Conservation (phyloP, 176 grass and related monocot species). For the Ananas comosus region DNA sequence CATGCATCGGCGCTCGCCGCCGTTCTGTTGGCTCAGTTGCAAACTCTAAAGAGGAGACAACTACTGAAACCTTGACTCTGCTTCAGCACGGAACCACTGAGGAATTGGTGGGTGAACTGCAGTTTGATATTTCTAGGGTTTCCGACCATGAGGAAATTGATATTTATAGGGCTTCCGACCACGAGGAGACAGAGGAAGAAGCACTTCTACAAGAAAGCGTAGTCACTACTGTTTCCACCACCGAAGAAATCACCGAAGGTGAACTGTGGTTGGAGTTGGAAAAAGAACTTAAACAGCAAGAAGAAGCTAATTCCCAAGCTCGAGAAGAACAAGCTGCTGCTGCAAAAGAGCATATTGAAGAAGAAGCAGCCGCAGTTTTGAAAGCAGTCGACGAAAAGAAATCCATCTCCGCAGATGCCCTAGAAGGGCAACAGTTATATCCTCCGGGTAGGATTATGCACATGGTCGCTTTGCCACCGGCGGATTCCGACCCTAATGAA, state of each 20-base stretch:
- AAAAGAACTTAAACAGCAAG: conserved; percentile 51
- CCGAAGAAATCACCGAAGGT: conserved; percentile 57
- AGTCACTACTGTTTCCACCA: conserved; percentile 34
- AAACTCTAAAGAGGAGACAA: conserved; percentile 42
- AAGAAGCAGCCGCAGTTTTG: conserved; percentile 34
- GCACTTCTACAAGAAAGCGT: conserved; percentile 46
- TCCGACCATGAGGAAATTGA: conserved; percentile 37
- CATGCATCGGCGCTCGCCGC: conserved; percentile 87
- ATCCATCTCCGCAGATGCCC: conserved; percentile 37
- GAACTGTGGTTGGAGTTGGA: conserved; percentile 80
- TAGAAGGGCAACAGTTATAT: conserved; percentile 76
- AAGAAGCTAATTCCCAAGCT: conserved; percentile 21
- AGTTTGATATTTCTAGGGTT: conserved; percentile 37
- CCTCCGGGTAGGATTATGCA: conserved; percentile 94
- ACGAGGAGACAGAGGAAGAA: conserved; percentile 63
- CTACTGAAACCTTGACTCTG: conserved; percentile 29
- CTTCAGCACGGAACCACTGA: conserved; percentile 32
- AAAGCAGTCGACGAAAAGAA: conserved; percentile 50
- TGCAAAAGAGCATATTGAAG: conserved; percentile 36
- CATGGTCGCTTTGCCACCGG: conserved; percentile 62
- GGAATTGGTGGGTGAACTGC: conserved; percentile 34
- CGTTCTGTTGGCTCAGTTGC: conserved; percentile 45
- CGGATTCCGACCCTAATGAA: conserved; percentile 33
- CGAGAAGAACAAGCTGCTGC: conserved; percentile 31
- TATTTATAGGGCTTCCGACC: conserved; percentile 39